Conservation (phyloP, 257 asterid species). For the Phtheirospermum japonicum region DNA sequence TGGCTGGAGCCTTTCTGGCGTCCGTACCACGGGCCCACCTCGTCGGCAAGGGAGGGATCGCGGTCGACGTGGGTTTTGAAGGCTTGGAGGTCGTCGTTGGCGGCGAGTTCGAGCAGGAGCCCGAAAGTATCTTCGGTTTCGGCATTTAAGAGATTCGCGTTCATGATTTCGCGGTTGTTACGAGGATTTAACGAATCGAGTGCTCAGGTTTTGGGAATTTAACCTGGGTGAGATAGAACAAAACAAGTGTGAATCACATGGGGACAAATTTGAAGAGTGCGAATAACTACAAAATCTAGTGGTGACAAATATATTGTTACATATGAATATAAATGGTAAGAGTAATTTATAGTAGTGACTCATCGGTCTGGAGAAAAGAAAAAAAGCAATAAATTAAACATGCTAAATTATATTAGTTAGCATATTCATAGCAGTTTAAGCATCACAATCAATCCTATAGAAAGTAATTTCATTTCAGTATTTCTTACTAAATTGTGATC, state of each 20-base stretch:
- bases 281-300: constrained; percentile 23
- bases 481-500: no score
- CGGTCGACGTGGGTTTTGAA: constrained; percentile 38
- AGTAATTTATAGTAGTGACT: not conserved
- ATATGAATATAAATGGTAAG: constrained; percentile 5
- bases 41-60: constrained; percentile 47
- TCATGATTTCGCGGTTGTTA: no score
- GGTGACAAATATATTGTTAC: not conserved
- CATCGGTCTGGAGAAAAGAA: constrained; percentile 19
- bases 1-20: constrained; percentile 66
- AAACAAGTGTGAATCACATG: not conserved
- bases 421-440: not conserved
- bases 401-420: no score
- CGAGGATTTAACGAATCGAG: no score
- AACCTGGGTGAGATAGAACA: not conserved
- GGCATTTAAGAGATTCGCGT: constrained; percentile 37
- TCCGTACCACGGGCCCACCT: constrained; percentile 75
- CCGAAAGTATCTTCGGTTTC: constrained; percentile 53
- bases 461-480: no score
- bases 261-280: not conserved
- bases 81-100: constrained; percentile 63
- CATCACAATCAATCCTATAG: constrained; percentile 22
- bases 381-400: constrained; percentile 10
- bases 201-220: not conserved
- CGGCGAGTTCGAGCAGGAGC: constrained; percentile 74